phyloP scores from a whole-genome alignment of 2,329 filamentous ascomycete genomes.

The Diaporthe ampelina region DNA sequence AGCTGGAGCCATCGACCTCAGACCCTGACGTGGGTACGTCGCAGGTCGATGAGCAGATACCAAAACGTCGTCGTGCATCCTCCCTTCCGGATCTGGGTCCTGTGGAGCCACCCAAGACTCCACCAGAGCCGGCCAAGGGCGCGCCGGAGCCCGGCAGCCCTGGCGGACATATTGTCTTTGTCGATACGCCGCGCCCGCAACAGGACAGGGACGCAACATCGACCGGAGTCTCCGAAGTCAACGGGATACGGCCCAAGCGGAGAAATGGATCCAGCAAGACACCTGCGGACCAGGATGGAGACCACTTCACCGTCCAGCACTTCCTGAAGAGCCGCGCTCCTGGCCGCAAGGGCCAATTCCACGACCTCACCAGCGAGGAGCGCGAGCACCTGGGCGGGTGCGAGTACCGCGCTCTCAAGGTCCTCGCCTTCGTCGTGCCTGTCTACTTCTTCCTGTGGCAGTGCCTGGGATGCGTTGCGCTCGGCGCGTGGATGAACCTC shows the following conservation, averaged over 20 bases:
- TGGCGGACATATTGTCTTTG: not conserved
- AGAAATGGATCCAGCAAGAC: conserved; percentile 9
- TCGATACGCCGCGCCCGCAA: conserved; percentile 18
- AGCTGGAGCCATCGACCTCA: not conserved
- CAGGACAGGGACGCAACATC: conserved; percentile 23
- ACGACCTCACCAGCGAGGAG: conserved; percentile 61
- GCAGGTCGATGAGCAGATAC: not conserved
- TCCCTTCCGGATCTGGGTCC: conserved; percentile 20
- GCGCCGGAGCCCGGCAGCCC: not conserved
- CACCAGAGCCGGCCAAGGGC: not conserved
- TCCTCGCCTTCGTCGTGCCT: conserved; percentile 64
- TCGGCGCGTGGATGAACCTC: conserved; percentile 68
- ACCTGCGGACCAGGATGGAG: conserved; percentile 17
- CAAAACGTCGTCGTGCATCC: conserved; percentile 12
- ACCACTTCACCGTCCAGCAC: conserved; percentile 47
- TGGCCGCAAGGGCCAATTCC: conserved; percentile 63
- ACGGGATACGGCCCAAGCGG: not conserved
- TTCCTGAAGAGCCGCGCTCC: conserved; percentile 49
- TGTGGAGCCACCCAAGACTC: not conserved
- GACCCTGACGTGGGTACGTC: not conserved
- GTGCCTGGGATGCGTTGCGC: conserved; percentile 54
- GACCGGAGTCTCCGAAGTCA: conserved; percentile 18
- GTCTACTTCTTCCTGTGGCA: conserved; percentile 62
- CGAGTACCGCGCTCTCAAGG: conserved; percentile 65
- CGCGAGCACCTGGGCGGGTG: conserved; percentile 64